Evolutionary conservation across 2,329 filamentous ascomycete species (phyloP).

Genomic region (Diaporthe amygdali): DNA sequence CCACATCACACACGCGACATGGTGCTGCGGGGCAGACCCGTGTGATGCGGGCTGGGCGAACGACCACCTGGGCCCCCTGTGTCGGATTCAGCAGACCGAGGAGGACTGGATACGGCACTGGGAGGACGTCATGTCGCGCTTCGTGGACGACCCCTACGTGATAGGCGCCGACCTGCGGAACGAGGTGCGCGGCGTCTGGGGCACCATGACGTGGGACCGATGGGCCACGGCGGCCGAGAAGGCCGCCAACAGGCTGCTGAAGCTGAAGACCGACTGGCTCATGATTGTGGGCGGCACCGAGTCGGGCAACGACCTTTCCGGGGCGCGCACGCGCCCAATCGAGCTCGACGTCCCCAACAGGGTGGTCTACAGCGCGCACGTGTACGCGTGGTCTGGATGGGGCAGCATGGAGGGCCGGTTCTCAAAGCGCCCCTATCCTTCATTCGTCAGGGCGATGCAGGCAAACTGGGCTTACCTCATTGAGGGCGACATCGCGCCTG

Average conservation of each 20-base stretch:
- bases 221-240: constrained; percentile 70
- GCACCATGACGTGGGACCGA: constrained; percentile 68
- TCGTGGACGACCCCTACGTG: constrained; percentile 64
- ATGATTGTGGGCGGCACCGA: constrained; percentile 72
- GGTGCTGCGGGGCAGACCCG: constrained; percentile 72
- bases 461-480: constrained; percentile 71
- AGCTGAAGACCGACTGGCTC: constrained; percentile 67
- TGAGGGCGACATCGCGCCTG: constrained; percentile 59
- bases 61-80: constrained; percentile 64
- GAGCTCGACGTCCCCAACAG: constrained; percentile 57
- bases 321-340: constrained; percentile 61
- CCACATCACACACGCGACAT: constrained; percentile 71
- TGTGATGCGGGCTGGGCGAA: constrained; percentile 73
- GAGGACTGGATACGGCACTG: constrained; percentile 71
- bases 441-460: constrained; percentile 68
- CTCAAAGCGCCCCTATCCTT: constrained; percentile 62
- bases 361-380: constrained; percentile 72
- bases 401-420: constrained; percentile 65
- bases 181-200: constrained; percentile 72
- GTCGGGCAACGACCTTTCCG: constrained; percentile 68
- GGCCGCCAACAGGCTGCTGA: constrained; percentile 65
- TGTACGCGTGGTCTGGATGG: constrained; percentile 75
- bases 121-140: constrained; percentile 66
- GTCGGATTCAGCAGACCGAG: constrained; percentile 66
- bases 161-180: constrained; percentile 72